Evolutionary conservation across 495 filamentous ascomycete genomes (phyloP).

Genomic region (Talaromyces thailandensis): DNA sequence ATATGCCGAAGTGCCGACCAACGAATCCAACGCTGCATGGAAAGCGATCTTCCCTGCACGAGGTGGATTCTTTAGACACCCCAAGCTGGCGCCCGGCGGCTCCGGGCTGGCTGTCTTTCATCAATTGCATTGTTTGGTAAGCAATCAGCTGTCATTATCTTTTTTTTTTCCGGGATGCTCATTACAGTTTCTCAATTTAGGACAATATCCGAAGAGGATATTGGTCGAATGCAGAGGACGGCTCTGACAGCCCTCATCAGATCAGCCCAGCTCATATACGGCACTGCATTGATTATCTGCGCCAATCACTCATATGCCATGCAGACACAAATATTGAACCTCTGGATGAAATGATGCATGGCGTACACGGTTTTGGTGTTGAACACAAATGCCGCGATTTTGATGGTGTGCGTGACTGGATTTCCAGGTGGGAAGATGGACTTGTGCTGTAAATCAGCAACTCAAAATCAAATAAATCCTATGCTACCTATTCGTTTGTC

Average conservation of each 20-base stretch:
- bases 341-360: slow-evolving; percentile 6
- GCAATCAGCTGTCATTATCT: background rate
- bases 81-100: background rate
- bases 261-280: background rate
- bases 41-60: background rate
- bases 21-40: background rate
- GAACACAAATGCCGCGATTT: slow-evolving; percentile 9
- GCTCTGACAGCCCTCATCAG: background rate
- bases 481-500: background rate
- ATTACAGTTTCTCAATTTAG: background rate
- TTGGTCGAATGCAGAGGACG: background rate
- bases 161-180: background rate
- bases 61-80: background rate
- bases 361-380: slow-evolving; percentile 10
- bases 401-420: background rate
- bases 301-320: slow-evolving; percentile 19
- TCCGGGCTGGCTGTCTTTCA: background rate
- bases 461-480: background rate
- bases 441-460: background rate
- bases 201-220: background rate
- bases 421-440: background rate
- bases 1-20: background rate
- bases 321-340: slow-evolving; percentile 17
- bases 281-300: slow-evolving; percentile 24
- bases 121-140: background rate